Base-by-base conservation (phyloP, 78 protist genomes). In the Creolimax fragrantissima region DNA sequence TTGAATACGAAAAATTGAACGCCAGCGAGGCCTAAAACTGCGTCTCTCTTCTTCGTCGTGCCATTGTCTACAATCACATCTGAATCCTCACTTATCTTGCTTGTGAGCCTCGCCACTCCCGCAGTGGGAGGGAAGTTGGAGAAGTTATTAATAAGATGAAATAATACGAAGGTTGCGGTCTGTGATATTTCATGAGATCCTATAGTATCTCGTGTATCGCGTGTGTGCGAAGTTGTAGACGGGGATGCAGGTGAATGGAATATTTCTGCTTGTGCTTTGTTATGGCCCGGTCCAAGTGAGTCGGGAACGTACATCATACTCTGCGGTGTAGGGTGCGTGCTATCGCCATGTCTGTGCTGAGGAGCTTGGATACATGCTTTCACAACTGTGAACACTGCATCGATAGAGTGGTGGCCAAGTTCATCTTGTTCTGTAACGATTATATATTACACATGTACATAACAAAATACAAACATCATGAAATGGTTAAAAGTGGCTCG, bases 1-100 rank as follows among this genome's bases (percentile, higher is more conserved):
- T 66, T 66, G 85, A 24, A 35, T 17, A 89, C 92, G 17, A 89
- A 89, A 36, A 89, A 89, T 45, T 89, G 85, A 32, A 89, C 92
- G 43, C 85, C 85, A 3, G 81, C 42, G 2, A 4, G 3, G 3
- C 42, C 39, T 24, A 89, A 58, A 3, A 89, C 3, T 6, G 74
- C 67, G 43, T 89, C 91, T 42, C 43, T 39, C 85, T 45, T 43
- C 37, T 5, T 5, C 3, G 32, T 2, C 41, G 17, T 45, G 43
- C 4, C n/a, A 7, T 89, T 83, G 36, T 89, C 91, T 32, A 17
- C 41, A 6, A 6, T 39, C 6, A 84, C 11, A 5, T n/a, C 35
- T 39, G 88, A 35, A 84, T 84, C 88, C 43, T 84, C 88, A 84
- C 88, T 84, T 35, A n/a, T 84, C 11, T 17, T n/a, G 11, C 88